A percentile compares a stretch with the other conserved stretches of the same genome.
Conservation (phyloP, 2,329 filamentous ascomycete genomes). For the Microdochium nivale region DNA sequence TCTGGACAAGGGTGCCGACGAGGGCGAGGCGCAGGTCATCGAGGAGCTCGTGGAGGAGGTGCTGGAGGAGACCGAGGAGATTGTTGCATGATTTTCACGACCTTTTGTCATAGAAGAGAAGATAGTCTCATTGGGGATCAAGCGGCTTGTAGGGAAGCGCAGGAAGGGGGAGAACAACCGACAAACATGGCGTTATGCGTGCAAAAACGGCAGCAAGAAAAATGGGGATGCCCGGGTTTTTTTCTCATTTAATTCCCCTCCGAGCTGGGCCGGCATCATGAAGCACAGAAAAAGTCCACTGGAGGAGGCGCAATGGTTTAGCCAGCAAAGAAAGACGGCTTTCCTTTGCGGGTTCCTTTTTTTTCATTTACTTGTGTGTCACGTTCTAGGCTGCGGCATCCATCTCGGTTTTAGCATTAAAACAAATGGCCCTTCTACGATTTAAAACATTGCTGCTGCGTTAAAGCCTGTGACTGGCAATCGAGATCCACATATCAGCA, state of each 20-base stretch:
- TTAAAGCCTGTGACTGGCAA: too few species aligned
- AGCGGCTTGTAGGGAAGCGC: background rate
- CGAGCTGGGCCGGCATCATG: background rate
- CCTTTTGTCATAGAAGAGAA: conserved; percentile 1
- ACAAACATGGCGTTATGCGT: background rate
- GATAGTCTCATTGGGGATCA: background rate
- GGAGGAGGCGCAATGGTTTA: too few species aligned
- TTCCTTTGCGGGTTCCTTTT: background rate
- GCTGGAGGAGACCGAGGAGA: conserved; percentile 77
- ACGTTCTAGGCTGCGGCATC: too few species aligned
- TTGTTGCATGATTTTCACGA: conserved; percentile 25
- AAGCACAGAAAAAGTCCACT: too few species aligned
- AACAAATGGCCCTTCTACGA: too few species aligned
- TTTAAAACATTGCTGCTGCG: too few species aligned
- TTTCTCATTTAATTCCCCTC: background rate
- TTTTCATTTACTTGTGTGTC: background rate
- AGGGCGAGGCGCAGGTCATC: conserved; percentile 68
- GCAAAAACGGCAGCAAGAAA: background rate
- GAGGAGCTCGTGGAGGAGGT: conserved; percentile 87
- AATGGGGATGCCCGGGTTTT: background rate
- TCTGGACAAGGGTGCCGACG: conserved; percentile 49
- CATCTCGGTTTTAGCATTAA: too few species aligned
- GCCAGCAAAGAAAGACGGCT: background rate
- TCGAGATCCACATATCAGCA: too few species aligned
- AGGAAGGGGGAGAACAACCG: background rate